Evolutionary conservation across 2,329 filamentous ascomycete species (phyloP).

Genomic region (Fusarium musae): DNA sequence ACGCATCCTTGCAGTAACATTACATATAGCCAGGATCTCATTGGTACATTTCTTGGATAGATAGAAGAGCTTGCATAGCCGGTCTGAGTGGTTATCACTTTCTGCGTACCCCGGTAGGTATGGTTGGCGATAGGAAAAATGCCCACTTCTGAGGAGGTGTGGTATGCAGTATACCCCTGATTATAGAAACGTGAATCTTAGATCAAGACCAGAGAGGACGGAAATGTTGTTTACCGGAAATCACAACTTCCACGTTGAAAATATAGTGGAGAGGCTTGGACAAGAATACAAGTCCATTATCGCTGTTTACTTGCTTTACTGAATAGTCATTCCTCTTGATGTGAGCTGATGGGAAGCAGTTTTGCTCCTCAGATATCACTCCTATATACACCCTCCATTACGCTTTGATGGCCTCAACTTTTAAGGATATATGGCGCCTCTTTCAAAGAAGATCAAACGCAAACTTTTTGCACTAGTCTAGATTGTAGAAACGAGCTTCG

Average conservation of each 20-base stretch:
- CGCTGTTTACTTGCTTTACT: constrained; percentile 13
- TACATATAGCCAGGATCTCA: constrained; percentile 36
- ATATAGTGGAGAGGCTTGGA: background rate
- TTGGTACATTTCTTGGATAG: constrained; percentile 38
- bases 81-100: constrained; percentile 9
- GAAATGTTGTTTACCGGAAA: background rate
- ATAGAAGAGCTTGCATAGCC: constrained; percentile 6
- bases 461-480: constrained; percentile 28
- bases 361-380: constrained; percentile 19
- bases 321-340: constrained; percentile 5
- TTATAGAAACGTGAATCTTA: constrained; percentile 17
- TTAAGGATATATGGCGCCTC: constrained; percentile 12
- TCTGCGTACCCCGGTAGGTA: background rate
- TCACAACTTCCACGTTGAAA: background rate
- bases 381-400: constrained; percentile 37
- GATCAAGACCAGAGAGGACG: constrained; percentile 13
- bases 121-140: constrained; percentile 18
- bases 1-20: constrained; percentile 23
- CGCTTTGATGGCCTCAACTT: constrained; percentile 14
- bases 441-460: constrained; percentile 9
- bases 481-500: constrained; percentile 2
- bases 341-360: background rate
- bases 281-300: constrained; percentile 32
- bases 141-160: constrained; percentile 3
- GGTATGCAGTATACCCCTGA: constrained; percentile 24